Base-by-base conservation (phyloP, 306 rosid species). In the Gastrolobium bilobum region DNA sequence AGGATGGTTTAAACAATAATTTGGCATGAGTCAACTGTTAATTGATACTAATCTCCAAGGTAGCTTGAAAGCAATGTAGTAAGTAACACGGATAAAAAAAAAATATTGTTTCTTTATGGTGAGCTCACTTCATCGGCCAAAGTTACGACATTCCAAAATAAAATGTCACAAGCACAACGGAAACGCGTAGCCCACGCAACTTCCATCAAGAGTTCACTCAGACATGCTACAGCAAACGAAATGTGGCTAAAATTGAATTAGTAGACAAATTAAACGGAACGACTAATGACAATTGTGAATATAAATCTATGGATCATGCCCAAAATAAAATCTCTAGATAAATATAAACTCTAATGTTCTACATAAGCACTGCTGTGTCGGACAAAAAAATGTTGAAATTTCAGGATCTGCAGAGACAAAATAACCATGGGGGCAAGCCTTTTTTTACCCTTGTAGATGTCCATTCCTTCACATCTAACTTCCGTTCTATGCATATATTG, bases 311-410 rank as follows among this genome's bases (percentile, higher is more conserved):
- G 3, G 50, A 68, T 44, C 10, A 11, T 46, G 20, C 15, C 42
- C 76, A 4, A 67, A 57, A 69, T 79, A 26, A 71, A 79, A 50
- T 68, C 4, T 68, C 30, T 51, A 75, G 56, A 33, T 75, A 63
- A 76, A 31, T 51, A 68, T 50, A 75, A 48, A 51, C 76, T 65
- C 67, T 58, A 26, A 35, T 5, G 4, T 75, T 33, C 79, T 30
- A 52, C 46, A 68, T 30, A 47, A 56, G 39, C 71, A 58, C 14
- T 14, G 58, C 9, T 43, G 31, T 66, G 34, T 34, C 15, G 71
- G 64, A 51, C 52, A 14, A 52, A 72, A 63, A 65, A 47, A 46
- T 80, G 44, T 38, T 54, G 39, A 74, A 56, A 74, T 11, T 66
- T 38, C 39, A 47, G 47, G 57, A 58, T 77, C 56, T 52, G 53